Evolutionary conservation across 345 rosid genomes (phyloP), one percentile per base, ranked within the genome.

Genomic region (Eucalyptus marginata): DNA sequence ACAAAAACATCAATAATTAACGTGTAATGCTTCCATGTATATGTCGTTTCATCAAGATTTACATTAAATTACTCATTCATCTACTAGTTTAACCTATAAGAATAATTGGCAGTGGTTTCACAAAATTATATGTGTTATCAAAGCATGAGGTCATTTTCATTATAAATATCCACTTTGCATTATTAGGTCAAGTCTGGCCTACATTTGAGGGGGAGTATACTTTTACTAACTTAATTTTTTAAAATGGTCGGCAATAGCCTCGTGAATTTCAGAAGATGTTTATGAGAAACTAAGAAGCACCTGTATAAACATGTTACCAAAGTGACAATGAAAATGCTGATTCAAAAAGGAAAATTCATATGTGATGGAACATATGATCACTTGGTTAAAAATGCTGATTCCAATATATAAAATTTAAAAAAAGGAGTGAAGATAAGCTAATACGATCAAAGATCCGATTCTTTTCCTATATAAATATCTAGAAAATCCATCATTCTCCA

Each of bases 91-190:
- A 76, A 40, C 2, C 1, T 76, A 36, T 76, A 36, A 5, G 14
- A 40, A 76, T 4, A 36, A 6, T 76, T 33, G 0, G 2, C 3
- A 36, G 0, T 76, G 7, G 1, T 36, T 13, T 68, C 7, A 68
- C 80, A 33, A 68, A 68, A 33, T 68, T 33, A 5, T 20, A 17
- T 0, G 2, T 64, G 0, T n/a, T 64, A 64, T 0, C 18, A 17
- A 68, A 68, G 22, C 44, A 33, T 33, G 80, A 68, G 24, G 13
- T 68, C 7, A 0, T 68, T 31, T 31, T 0, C 40, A 68, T 5
- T 40, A 0, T 20, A 76, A 76, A 40, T 40, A 36, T 76, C 47
- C 47, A 40, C 29, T 22, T 13, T 6, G 7, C 46, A 76, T 76
- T 76, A 43, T 76, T 18, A 36, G 27, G 14, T 76, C 27, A 76